Conservation (phyloP, 352 stramenopile species). For the Pythium phragmitis region DNA sequence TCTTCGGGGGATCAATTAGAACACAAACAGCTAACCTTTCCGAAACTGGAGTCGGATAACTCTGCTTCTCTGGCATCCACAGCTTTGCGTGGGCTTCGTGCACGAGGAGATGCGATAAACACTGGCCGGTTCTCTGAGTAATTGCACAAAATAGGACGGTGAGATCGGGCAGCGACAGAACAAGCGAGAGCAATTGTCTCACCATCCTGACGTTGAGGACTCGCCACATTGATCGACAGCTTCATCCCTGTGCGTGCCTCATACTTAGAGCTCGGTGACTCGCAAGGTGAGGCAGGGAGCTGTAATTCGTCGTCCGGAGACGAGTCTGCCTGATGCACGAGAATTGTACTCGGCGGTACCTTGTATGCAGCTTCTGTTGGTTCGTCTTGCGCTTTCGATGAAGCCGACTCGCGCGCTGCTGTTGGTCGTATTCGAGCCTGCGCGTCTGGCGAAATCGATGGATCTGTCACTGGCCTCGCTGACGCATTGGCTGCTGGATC, state of each 20-base stretch:
- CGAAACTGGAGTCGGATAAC: constrained; percentile 37
- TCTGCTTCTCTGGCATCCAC: constrained; percentile 19
- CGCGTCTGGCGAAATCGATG: not conserved
- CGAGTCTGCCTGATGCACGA: not conserved
- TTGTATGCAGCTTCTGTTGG: not conserved
- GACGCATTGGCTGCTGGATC: not conserved
- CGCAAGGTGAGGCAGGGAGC: not conserved
- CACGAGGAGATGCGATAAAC: constrained; percentile 53
- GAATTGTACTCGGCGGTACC: not conserved
- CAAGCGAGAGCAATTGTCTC: not conserved
- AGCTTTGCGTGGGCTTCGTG: constrained; percentile 32
- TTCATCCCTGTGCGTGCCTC: constrained; percentile 47
- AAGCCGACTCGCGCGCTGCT: not conserved
- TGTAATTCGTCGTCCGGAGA: not conserved
- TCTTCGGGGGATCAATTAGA: not conserved
- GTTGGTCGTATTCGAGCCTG: constrained; percentile 7
- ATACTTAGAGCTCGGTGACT: constrained; percentile 38
- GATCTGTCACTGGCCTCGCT: not conserved
- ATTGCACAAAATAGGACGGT: not conserved
- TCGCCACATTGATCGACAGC: constrained; percentile 51
- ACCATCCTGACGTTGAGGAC: constrained; percentile 46
- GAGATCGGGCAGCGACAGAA: not conserved
- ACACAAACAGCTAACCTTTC: constrained; percentile 42
- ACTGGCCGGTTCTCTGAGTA: constrained; percentile 43
- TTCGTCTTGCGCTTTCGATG: not conserved